Evolutionary conservation across 768 basidiomycete genomes (phyloP).

Genomic region (Kondoa malvinella): DNA sequence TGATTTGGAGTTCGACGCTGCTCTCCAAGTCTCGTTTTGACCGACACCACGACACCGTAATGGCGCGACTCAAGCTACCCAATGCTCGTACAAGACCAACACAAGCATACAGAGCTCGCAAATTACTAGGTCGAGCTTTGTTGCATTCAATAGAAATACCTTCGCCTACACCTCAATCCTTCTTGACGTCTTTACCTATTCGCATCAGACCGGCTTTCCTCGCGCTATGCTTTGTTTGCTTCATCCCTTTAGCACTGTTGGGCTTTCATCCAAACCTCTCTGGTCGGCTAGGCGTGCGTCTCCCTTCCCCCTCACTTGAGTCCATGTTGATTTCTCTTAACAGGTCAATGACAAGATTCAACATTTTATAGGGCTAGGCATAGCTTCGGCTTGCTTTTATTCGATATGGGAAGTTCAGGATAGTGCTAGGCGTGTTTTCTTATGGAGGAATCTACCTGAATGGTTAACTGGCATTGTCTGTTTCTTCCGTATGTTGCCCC

Average conservation of each 20-base stretch:
- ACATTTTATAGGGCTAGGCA: background rate
- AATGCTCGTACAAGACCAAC: background rate
- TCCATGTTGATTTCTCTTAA: constrained; percentile 17
- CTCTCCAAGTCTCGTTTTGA: too few species aligned
- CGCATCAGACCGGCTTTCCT: constrained; percentile 15
- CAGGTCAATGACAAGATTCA: constrained; percentile 14
- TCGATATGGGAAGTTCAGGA: constrained; percentile 21
- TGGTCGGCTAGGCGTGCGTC: background rate
- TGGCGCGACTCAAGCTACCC: background rate
- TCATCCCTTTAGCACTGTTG: constrained; percentile 19
- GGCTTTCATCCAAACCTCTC: constrained; percentile 25
- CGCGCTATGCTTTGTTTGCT: constrained; percentile 10
- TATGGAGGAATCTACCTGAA: constrained; percentile 19
- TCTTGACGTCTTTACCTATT: background rate
- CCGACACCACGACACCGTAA: background rate
- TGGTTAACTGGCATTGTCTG: constrained; percentile 10
- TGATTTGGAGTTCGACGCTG: background rate
- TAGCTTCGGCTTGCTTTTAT: background rate
- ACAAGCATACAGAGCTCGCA: background rate
- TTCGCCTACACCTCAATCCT: background rate
- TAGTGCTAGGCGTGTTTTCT: constrained; percentile 3
- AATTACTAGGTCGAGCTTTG: background rate
- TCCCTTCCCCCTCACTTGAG: background rate
- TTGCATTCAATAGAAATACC: background rate
- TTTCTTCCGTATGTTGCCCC: constrained; percentile 11